Percentiles rank a stretch among this genome's conserved stretches.
These are phyloP conservation scores for Lindgomyces ingoldianus DNA, from an alignment of 495 filamentous ascomycete genomes.

Conservation along the genomic window DNA sequence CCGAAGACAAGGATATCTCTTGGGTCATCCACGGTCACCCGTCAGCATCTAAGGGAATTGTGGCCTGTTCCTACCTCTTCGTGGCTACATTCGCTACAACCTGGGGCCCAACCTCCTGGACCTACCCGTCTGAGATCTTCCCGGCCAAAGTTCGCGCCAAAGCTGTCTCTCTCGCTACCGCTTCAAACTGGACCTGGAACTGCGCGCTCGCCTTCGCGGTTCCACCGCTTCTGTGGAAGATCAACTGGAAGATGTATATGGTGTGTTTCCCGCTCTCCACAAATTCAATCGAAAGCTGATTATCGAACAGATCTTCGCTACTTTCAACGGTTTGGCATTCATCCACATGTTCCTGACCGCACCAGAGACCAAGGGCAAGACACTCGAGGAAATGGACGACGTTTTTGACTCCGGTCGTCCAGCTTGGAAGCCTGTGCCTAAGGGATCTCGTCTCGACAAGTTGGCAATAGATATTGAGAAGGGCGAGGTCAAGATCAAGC, in stretches of 20 bases:
- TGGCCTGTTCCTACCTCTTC: constrained; percentile 66
- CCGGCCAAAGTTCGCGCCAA: constrained; percentile 67
- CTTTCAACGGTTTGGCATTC: constrained; percentile 56
- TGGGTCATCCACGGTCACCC: constrained; percentile 36
- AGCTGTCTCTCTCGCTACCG: constrained; percentile 64
- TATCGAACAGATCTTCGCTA: constrained; percentile 49
- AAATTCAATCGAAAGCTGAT: not conserved
- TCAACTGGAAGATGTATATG: constrained; percentile 56
- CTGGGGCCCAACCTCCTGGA: constrained; percentile 62
- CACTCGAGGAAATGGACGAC: constrained; percentile 46
- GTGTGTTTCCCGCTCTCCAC: not conserved
- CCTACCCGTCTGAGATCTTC: constrained; percentile 68
- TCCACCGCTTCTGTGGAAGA: constrained; percentile 54
- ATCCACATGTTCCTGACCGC: constrained; percentile 64
- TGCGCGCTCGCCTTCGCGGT: constrained; percentile 53
- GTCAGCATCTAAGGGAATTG: constrained; percentile 52
- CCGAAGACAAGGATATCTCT: constrained; percentile 28
- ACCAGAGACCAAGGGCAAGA: constrained; percentile 56
- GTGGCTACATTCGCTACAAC: constrained; percentile 64
- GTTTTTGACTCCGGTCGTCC: constrained; percentile 42
- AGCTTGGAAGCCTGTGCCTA: constrained; percentile 38
- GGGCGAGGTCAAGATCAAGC: constrained; percentile 38
- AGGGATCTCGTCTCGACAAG: constrained; percentile 38
- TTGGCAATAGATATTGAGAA: constrained; percentile 40
- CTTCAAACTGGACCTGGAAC: constrained; percentile 63